Conservation (phyloP, 2,329 filamentous ascomycete genomes). For the Calonectria hongkongensis region DNA sequence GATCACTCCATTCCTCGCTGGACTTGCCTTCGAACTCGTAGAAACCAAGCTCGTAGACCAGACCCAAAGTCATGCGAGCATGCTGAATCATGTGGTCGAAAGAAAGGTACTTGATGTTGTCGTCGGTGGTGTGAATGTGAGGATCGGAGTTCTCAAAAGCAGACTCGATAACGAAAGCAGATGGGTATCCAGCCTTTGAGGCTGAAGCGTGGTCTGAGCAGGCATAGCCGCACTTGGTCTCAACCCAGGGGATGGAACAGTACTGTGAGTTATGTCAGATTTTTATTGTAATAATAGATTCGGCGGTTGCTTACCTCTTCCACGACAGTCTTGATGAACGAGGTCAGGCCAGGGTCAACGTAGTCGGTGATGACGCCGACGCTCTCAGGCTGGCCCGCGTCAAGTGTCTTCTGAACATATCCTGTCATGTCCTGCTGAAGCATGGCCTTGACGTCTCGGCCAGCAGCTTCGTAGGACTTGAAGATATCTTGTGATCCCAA, state of each 20-base stretch:
- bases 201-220: slow-evolving; percentile 86
- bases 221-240: slow-evolving; percentile 93
- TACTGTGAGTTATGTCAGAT: slow-evolving; percentile 71
- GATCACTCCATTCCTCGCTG: slow-evolving; percentile 58
- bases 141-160: slow-evolving; percentile 80
- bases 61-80: slow-evolving; percentile 86
- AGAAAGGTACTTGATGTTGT: slow-evolving; percentile 82
- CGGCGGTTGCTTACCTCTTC: slow-evolving; percentile 65
- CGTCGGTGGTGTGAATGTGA: slow-evolving; percentile 82
- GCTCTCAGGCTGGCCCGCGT: slow-evolving; percentile 87
- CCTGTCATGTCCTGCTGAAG: slow-evolving; percentile 99
- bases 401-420: slow-evolving; percentile 87
- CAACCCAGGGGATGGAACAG: slow-evolving; percentile 89
- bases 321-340: slow-evolving; percentile 93
- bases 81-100: slow-evolving; percentile 97
- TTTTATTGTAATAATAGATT: background rate
- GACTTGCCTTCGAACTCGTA: slow-evolving; percentile 76
- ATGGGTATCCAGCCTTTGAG: slow-evolving; percentile 83
- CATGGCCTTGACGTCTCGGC: slow-evolving; percentile 92
- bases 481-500: slow-evolving; percentile 95
- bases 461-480: slow-evolving; percentile 82
- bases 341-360: slow-evolving; percentile 87
- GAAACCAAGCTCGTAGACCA: slow-evolving; percentile 90
- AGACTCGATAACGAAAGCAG: slow-evolving; percentile 85
- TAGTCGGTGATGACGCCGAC: slow-evolving; percentile 96